These are phyloP conservation scores for Urtica urens DNA, from an alignment of 306 rosid species.

Conservation along the genomic window DNA sequence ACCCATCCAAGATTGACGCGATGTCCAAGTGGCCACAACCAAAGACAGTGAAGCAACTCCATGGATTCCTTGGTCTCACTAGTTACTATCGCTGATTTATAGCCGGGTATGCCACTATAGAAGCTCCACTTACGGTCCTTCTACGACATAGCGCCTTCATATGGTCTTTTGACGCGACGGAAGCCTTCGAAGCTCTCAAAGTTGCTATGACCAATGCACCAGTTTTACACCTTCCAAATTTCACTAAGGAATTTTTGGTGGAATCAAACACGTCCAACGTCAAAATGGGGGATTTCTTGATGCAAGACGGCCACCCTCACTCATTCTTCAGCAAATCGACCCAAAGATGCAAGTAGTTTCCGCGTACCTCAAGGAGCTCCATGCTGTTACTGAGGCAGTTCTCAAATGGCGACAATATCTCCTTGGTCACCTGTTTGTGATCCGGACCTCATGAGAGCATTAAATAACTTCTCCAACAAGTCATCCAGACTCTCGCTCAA, in stretches of 20 bases:
- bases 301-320: background rate
- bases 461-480: background rate
- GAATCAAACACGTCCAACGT: background rate
- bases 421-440: background rate
- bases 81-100: background rate
- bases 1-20: background rate
- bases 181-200: background rate
- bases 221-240: background rate
- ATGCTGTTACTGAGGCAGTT: background rate
- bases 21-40: background rate
- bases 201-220: background rate
- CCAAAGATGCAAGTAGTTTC: background rate
- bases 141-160: background rate
- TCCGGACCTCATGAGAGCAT: background rate
- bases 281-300: background rate
- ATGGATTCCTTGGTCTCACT: background rate
- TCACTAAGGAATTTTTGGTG: background rate
- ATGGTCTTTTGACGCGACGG: background rate
- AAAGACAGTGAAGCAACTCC: background rate
- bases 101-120: background rate
- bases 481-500: background rate
- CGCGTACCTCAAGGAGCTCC: background rate
- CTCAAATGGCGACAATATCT: background rate
- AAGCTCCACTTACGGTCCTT: background rate
- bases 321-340: background rate